Evolutionary conservation across 2,329 filamentous ascomycete genomes (phyloP), one percentile per base, ranked within the genome.

Genomic region (Exophiala sideris): DNA sequence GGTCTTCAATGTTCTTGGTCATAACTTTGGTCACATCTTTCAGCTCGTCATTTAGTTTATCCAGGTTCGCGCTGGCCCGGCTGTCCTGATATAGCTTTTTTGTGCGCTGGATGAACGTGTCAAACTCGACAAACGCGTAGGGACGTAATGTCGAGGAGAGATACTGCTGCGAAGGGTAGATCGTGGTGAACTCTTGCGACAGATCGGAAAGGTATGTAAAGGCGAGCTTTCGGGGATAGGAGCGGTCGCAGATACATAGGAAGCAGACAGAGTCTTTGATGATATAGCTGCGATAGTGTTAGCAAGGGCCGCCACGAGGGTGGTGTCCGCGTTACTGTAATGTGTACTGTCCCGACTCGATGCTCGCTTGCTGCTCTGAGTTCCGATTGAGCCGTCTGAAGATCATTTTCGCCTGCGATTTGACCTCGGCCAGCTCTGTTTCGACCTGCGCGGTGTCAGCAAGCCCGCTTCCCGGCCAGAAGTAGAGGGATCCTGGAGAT

Each of bases 1-100:
- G 76, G 71, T 99, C 94, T 78, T 99, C 94, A 64, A 99, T 97
- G 72, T 99, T 99, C 83, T 97, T 97, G 52, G 91, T 97, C 95
- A 99, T 99, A 68, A 99, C 91, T 76, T 96, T 91, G 1, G 94
- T 97, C 51, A 99, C 95, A 73, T 97, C 94, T 71, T 91, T 87
- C 62, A 99, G 82, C 79, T 99, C 95, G 68, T 96, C 90, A 69
- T 99, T 97, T 62, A 99, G 79, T 74, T 92, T 91, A 73, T 95
- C 90, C 54, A 99, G 82, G 73, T 97, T 97, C 74, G 91, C 88
- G 11, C 89, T 84, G 12, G 94, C 94, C 62, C 94, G 86, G 50
- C 88, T 85, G 72, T 99, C 94, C 65, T 94, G 89, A 74, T 99
- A 99, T 24, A 91, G 91, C 65, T 91, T 87, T 75, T 92, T 94